Percentiles rank a stretch among this genome's conserved stretches.
phyloP scores from a whole-genome alignment of 176 grass and related monocot species.

The Ensete ventricosum region DNA sequence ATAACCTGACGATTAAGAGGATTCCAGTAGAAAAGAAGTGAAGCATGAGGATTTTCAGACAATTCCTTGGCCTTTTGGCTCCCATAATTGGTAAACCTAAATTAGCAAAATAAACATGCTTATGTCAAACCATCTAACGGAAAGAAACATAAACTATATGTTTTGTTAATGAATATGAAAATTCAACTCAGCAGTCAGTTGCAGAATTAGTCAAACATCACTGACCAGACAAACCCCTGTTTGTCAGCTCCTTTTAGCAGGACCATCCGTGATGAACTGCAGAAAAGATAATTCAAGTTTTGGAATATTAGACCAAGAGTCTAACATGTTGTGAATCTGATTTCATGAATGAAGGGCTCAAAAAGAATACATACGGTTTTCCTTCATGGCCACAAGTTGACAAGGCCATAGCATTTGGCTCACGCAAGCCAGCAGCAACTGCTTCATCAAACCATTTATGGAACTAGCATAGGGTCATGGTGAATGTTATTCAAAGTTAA shows the following conservation, averaged over 20 bases:
- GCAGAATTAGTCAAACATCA: conserved; percentile 6
- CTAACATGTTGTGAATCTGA: conserved; percentile 9
- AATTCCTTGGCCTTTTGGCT: conserved; percentile 69
- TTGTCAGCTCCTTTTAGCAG: conserved; percentile 86
- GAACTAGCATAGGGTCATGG: conserved; percentile 29
- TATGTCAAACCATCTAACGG: neutral
- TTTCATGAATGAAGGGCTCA: conserved; percentile 1
- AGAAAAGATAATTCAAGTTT: conserved; percentile 17
- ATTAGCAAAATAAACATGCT: neutral
- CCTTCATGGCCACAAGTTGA: conserved; percentile 63
- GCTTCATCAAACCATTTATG: conserved; percentile 89
- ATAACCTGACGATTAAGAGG: conserved; percentile 77
- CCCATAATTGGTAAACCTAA: conserved; percentile 89
- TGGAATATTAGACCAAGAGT: neutral
- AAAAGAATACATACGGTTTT: conserved; percentile 50
- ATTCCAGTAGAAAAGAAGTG: conserved; percentile 94
- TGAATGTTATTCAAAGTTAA: neutral
- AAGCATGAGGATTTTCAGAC: conserved; percentile 65
- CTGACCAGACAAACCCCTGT: conserved; percentile 76
- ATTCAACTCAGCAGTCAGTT: neutral
- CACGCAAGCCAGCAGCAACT: conserved; percentile 52
- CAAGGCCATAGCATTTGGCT: conserved; percentile 94
- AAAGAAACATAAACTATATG: neutral
- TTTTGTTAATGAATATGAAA: neutral
- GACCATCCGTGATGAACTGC: conserved; percentile 86